A percentile compares a stretch with the other conserved stretches of the same genome.
phyloP scores from a whole-genome alignment of 176 grass and related monocot genomes.

The Juncus effusus region DNA sequence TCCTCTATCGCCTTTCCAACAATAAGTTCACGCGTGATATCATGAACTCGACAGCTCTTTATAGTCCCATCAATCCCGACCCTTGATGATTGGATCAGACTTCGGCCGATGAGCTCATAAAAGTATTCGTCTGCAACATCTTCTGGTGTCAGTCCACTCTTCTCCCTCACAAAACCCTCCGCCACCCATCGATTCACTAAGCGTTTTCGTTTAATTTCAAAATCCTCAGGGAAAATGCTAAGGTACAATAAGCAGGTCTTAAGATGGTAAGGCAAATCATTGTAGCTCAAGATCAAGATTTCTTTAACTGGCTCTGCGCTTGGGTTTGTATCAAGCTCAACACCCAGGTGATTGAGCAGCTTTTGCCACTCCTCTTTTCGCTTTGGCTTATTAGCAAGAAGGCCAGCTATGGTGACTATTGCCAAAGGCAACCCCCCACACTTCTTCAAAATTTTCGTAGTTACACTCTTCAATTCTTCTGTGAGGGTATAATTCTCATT shows the following conservation, averaged over 20 bases:
- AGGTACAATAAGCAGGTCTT: constrained; percentile 53
- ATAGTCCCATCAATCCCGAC: neutral
- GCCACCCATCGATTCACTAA: constrained; percentile 43
- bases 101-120: constrained; percentile 40
- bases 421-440: constrained; percentile 50
- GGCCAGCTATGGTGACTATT: constrained; percentile 43
- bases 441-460: constrained; percentile 24
- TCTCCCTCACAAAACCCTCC: constrained; percentile 37
- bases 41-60: constrained; percentile 34
- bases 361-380: constrained; percentile 37
- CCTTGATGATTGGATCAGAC: constrained; percentile 32
- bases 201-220: constrained; percentile 31
- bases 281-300: constrained; percentile 41
- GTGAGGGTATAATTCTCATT: neutral
- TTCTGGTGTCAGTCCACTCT: constrained; percentile 22
- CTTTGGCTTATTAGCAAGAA: constrained; percentile 38
- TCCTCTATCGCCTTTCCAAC: constrained; percentile 29
- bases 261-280: constrained; percentile 36
- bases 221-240: constrained; percentile 43
- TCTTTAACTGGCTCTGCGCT: constrained; percentile 1
- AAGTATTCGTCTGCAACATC: constrained; percentile 28
- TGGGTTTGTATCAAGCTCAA: constrained; percentile 34
- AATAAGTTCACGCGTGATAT: constrained; percentile 31
- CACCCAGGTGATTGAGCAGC: constrained; percentile 26
- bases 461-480: neutral